Evolutionary conservation across 1,284 basidiomycete genomes (phyloP), one percentile per base, ranked within the genome.

Genomic region (Takashimella tepidaria): DNA sequence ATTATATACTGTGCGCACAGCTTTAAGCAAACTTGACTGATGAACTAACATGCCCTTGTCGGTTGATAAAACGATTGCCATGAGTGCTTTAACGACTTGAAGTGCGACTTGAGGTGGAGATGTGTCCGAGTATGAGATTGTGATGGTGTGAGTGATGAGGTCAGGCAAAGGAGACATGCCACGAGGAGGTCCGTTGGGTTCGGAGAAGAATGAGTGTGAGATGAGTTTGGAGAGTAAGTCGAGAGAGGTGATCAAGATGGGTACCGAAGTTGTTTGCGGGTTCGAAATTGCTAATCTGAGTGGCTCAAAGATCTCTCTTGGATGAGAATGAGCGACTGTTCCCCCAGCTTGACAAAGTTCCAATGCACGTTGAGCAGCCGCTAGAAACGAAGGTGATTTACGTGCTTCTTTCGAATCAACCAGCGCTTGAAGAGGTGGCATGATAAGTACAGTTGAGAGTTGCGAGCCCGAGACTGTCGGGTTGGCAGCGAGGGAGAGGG

Each of bases 161-260:
- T 97, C 93, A 23, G 95, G 88, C 4, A 97, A 79, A 11, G 86
- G 85, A 1, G 83, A 83, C 49, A 51, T 82, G 78, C 31, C 82
- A 67, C 61, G 75, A 74, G 57, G 81, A 56, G 63, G 82, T 3
- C 82, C 64, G 42, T 75, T 64, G n/a, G 79, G 74, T 42, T 78
- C 75, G 26, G 80, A 77, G 68, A 98, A 97, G 81, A 97, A 97
- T 37, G 89, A 91, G 73, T 97, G 91, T 6, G 91, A 92, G 59
- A 97, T 89, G 63, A 98, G 83, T 76, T 98, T 98, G 47, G 91
- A 89, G 56, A 96, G 90, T 65, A 93, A 92, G 75, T 98, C 93
- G 70, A 98, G 79, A 60, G 92, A 92, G 21, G 91, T 89, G 66
- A 95, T 88, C 84, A 92, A 88, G 27, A 96, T 81, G 63, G 91